Base-by-base conservation (phyloP, 495 filamentous ascomycete species). In the Aspergillus ellipticus region DNA sequence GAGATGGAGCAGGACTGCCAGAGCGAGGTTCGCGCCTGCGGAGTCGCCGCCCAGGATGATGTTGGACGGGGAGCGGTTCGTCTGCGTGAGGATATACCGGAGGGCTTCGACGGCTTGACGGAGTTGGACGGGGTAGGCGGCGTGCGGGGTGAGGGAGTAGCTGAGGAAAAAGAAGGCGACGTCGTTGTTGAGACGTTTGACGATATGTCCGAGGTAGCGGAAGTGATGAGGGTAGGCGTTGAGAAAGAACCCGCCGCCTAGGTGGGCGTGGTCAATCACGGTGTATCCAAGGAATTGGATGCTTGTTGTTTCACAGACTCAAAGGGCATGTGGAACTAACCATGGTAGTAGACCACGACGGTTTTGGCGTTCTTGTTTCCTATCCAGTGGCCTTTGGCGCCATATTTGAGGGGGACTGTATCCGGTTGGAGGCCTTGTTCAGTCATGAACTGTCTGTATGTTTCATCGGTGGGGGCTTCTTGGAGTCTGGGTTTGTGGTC, bases 21-120 rank as follows among this genome's bases (percentile, higher is more conserved):
- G 57, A 20, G 74, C 69, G 5, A 89, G 69, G 58, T 88, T 86
- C 1, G 71, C 85, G 53, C 85, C 84, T 0, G 85, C 85, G 2
- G 83, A 86, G 65, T 89, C 85, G 10, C 85, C 85, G 22, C 68
- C 80, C 0, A 89, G 48, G 42, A 79, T 56, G 26, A 89, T 69
- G 53, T 77, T 66, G 7, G 65, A 49, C 0, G 81, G 79, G 10
- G 67, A 64, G 17, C 71, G 71, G 11, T 60, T 62, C 0, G 67
- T 67, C 4, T 69, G 57, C 6, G 60, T 66, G 45, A 86, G 64
- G 42, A 85, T 70, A 66, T 84, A 75, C 11, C 74, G 71, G n/a
- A 88, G 70, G 17, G 74, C 70, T 28, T 71, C 72, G 51, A 75
- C 69, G 17, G 78, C 78, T 67, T 87, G 81, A 53, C 72, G 71